Evolutionary conservation across 768 basidiomycete genomes (phyloP), one percentile per base, ranked within the genome.

Genomic region (Mycena capillaripes): DNA sequence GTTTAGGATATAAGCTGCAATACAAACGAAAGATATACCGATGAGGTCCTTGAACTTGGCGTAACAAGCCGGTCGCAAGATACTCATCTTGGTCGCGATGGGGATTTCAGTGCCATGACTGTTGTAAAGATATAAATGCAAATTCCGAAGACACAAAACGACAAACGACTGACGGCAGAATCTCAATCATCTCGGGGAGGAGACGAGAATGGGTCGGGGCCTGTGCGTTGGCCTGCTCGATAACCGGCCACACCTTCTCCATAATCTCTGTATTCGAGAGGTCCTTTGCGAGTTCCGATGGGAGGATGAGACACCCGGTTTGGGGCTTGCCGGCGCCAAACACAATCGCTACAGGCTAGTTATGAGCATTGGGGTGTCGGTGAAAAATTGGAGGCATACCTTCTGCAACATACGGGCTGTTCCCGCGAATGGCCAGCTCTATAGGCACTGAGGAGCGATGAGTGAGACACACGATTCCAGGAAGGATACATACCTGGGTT

Each of bases 201-300:
- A 91, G 80, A 19, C 86, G 82, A 1, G 89, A 89, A 71, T 90
- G 90, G 1, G 84, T 83, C 0, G 89, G 89, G 5, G 89, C 88
- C 2, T 83, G 78, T 1, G 80, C 79, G 72, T 90, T 91, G 36
- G 89, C 89, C n/a, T 84, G 79, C 17, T 85, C 85, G 66, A 90
- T 76, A 12, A 85, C 84, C 6, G 89, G 85, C 78, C 82, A 81
- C 69, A 88, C 72, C 30, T 82, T 76, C 52, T 82, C 77, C 76
- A 86, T 75, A 27, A 79, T 62, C 68, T 78, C 76, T 10, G 67
- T 71, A 14, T 72, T 40, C 9, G 75, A 68, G 48, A 78, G 69
- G 27, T 77, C 68, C 36, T 80, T 79, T 9, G 78, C 82, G 0
- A 79, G 68, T n/a, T 87, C 86, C 0, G 86, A 84, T 1, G 86